Base-by-base conservation (phyloP, 2,329 filamentous ascomycete species). In the Sporothrix pseudoabietina region DNA sequence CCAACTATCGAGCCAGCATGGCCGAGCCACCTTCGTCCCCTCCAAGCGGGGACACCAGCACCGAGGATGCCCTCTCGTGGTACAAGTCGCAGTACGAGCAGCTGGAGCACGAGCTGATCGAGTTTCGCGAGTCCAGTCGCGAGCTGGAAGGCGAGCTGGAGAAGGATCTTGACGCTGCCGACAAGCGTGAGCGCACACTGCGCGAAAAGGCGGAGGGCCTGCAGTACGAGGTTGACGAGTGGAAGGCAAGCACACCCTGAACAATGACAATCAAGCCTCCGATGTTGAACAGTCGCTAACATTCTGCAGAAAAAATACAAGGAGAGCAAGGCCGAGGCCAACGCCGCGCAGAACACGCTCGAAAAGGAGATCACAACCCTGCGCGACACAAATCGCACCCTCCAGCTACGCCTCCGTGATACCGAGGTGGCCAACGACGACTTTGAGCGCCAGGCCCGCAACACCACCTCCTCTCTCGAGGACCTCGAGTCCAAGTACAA, bases 381-480 rank as follows among this genome's bases (percentile, higher is more conserved):
- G 78, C 92, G 96, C 79, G 94, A 99, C 77, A 82, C 90, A 68
- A 97, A 94, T 81, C 87, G 96, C 76, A 90, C 91, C 3, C 83
- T 98, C 75, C 92, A 96, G 78, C 85, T 97, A 76, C 93, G 88
- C 82, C 85, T 99, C 73, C 91, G 96, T 77, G 96, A 99, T 81
- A 97, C 95, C 78, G 96, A 99, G 83, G 96, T 99, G 72, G 94
- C 93, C 80, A 99, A 98, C 83, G 96, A 99, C 85, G 96, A 99
- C 82, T 98, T 95, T 80, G 96, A 99, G 85, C 91, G 94, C 77
- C 95, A 98, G 84, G 95, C 96, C 77, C 91, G 96, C 78, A 96
- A 98, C 82, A 98, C 95, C 39, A 94, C 94, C 49, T 98, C 94
- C 61, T 98, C 95, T 69, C 88, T 98, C 75, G 96, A 99, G 83